Conservation (phyloP, 768 basidiomycete species). For the Suillus sp. region DNA sequence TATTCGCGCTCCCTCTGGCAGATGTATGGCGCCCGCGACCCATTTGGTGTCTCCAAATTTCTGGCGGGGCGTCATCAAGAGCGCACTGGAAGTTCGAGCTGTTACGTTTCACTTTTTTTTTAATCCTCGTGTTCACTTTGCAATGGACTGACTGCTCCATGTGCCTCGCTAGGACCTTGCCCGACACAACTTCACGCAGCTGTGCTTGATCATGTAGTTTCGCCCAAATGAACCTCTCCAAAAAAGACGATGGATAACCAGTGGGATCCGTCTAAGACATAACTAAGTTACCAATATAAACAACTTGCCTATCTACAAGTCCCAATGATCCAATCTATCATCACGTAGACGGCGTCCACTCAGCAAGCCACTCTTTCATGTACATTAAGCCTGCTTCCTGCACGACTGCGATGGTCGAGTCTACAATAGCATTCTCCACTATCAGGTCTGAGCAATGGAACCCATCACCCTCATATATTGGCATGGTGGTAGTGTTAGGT, state of each 20-base stretch:
- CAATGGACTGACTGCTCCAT: no score
- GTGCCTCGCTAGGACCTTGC: no score
- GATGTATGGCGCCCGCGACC: no score
- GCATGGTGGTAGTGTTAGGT: conserved; percentile 52
- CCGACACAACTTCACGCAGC: no score
- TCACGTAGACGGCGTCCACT: conserved; percentile 28
- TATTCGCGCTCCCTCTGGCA: no score
- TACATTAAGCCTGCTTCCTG: conserved; percentile 54
- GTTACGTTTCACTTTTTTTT: no score
- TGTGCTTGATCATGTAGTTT: not conserved
- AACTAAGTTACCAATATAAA: not conserved
- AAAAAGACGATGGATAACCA: not conserved
- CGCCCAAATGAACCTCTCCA: not conserved
- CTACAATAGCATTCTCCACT: conserved; percentile 41
- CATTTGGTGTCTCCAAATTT: no score
- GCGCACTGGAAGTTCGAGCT: no score
- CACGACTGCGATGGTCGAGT: conserved; percentile 53
- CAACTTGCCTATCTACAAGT: not conserved
- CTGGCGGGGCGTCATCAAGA: no score
- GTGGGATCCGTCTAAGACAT: not conserved
- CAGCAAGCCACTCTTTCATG: conserved; percentile 60
- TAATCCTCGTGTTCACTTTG: no score
- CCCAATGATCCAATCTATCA: not conserved
- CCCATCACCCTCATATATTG: conserved; percentile 59
- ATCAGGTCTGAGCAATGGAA: conserved; percentile 71